Evolutionary conservation across 2,329 filamentous ascomycete species (phyloP).

Genomic region (Lecanosticta acicola): DNA sequence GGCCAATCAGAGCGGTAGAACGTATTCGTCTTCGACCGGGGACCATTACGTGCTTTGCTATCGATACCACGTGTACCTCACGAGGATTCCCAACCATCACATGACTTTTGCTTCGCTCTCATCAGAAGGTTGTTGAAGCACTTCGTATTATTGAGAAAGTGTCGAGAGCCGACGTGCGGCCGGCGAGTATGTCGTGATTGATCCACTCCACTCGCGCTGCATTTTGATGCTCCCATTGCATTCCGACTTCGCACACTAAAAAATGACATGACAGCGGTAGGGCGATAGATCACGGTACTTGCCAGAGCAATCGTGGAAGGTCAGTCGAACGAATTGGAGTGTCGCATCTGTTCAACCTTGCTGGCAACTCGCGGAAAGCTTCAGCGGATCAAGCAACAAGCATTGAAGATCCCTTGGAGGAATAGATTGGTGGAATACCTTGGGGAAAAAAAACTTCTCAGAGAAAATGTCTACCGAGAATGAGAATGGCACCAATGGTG

Average conservation of each 20-base stretch:
- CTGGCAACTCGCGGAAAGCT: not conserved
- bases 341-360: not conserved
- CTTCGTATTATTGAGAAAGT: no score
- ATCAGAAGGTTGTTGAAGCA: no score
- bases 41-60: conserved; percentile 2
- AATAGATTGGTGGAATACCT: no score
- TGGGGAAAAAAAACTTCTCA: no score
- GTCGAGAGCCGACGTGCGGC: conserved; percentile 5
- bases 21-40: no score
- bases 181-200: conserved; percentile 5
- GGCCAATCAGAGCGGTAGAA: no score
- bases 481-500: conserved; percentile 1
- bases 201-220: conserved; percentile 1
- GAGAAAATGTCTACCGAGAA: no score
- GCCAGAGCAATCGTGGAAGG: not conserved
- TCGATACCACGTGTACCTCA: conserved; percentile 13
- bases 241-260: not conserved
- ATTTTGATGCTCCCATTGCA: not conserved
- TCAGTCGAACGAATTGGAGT: not conserved
- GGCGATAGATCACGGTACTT: not conserved
- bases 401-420: no score
- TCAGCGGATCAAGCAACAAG: no score
- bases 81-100: conserved; percentile 4
- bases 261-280: not conserved
- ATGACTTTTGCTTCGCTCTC: no score